phyloP scores from a whole-genome alignment of 2,329 filamentous ascomycete genomes.

The Gremmenia infestans region DNA sequence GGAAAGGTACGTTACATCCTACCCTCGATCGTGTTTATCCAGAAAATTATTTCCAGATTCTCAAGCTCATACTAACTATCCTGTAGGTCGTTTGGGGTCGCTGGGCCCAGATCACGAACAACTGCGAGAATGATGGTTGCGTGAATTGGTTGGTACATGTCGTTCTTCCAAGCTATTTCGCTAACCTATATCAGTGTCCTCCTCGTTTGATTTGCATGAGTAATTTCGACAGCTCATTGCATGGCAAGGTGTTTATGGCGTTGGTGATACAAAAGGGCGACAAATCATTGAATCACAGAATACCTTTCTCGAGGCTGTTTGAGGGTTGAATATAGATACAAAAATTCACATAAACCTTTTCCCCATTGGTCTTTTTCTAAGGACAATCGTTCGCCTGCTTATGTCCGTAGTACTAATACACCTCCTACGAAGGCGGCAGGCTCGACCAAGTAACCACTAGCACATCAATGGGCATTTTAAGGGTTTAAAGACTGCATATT shows the following conservation, averaged over 20 bases:
- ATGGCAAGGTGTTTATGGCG: constrained; percentile 16
- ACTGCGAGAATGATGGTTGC: constrained; percentile 57
- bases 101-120: constrained; percentile 66
- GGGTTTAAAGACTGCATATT: no score
- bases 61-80: no score
- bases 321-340: neutral
- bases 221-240: constrained; percentile 4
- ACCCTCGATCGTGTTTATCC: no score
- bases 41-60: no score
- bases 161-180: neutral
- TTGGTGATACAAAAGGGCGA: constrained; percentile 4
- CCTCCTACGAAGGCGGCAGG: no score
- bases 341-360: no score
- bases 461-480: no score
- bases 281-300: no score
- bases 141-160: constrained; percentile 41
- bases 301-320: neutral
- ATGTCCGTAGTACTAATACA: no score
- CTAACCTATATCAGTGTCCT: constrained; percentile 17
- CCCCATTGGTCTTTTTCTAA: no score
- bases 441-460: no score
- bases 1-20: constrained; percentile 53
- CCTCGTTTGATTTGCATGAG: constrained; percentile 18
- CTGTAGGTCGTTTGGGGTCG: constrained; percentile 74
- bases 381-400: no score